These are phyloP conservation scores for Setaria viridis DNA, from an alignment of 202 grass and related monocot genomes.

Conservation along the genomic window DNA sequence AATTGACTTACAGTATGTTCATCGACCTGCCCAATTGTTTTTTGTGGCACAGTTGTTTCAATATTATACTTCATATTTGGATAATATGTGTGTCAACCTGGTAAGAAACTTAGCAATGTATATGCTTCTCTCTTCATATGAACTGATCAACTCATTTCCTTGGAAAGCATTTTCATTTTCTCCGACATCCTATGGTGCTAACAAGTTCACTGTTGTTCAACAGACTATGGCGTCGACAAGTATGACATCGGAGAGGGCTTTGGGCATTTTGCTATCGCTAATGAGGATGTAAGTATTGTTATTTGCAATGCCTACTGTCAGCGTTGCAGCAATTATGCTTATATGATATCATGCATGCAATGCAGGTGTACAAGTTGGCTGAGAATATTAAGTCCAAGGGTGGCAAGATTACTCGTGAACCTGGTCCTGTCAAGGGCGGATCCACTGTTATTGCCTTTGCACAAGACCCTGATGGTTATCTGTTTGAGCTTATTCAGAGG, in stretches of 20 bases:
- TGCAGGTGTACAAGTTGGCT: conserved; percentile 79
- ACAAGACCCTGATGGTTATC: conserved; percentile 90
- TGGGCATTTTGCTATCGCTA: conserved; percentile 92
- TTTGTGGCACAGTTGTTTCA: neutral
- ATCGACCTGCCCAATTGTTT: neutral
- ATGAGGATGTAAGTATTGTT: conserved; percentile 68
- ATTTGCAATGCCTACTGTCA: conserved; percentile 1
- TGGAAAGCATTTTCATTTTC: conserved; percentile 4
- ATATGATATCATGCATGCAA: conserved; percentile 32
- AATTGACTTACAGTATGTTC: conserved; percentile 84
- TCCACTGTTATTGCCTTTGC: conserved; percentile 90
- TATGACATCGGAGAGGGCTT: conserved; percentile 95
- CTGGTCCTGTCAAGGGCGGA: conserved; percentile 89
- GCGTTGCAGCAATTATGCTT: neutral
- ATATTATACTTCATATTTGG: conserved; percentile 7
- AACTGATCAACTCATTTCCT: conserved; percentile 11
- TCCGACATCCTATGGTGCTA: neutral
- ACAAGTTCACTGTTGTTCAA: conserved; percentile 22
- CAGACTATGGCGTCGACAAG: conserved; percentile 91
- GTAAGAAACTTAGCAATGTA: neutral
- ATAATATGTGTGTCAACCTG: neutral
- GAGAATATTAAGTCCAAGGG: conserved; percentile 66
- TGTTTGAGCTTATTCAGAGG: conserved; percentile 96
- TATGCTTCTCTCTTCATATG: conserved; percentile 20
- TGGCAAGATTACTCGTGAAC: conserved; percentile 92